Base-by-base conservation (phyloP, 2,329 filamentous ascomycete genomes). In the Colletotrichum destructivum region DNA sequence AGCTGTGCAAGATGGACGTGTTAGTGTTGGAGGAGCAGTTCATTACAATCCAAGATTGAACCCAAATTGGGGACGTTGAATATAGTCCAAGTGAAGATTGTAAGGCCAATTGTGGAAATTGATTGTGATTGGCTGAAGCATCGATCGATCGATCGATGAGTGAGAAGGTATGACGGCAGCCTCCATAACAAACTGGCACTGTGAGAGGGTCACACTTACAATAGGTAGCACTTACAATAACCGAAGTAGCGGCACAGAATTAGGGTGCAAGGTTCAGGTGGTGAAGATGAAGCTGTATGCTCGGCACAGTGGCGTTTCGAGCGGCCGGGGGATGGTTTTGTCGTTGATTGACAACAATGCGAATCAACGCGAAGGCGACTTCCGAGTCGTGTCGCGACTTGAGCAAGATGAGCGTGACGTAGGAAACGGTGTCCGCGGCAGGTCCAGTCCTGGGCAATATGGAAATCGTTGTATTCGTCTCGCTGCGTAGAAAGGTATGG, bases 111-210 rank as follows among this genome's bases (percentile, higher is more conserved):
- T 31, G 54, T 26, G 49, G 46, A 49, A 46, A 31, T 23, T 42
- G 35, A 23, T 40, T 75, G 69, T 75, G 69, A 79, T 80, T 80
- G 77, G 77, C 35, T 62, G 63, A 56, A 56, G 66, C 66, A 74
- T 73, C 73, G 77, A 80, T 80, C 79, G 79, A 80, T 80, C 79
- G 79, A 80, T 79, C 78, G 77, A 75, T 31, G 56, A 1, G 51
- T 16, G 51, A 26, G 18, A 46, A 60, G 69, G 66, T 64, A 71
- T 71, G 69, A 71, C 69, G 69, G 63, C 66, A 71, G 31, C 44
- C 38, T 26, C 51, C 52, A 26, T 54, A 54, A 63, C 52, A 47
- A 63, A 40, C 54, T 26, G 59, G 46, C 23, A 46, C 65, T 35
- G 46, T 59, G 52, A 18, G 56, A 66, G 40, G 35, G 59, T 69